A percentile compares a stretch with the other conserved stretches of the same genome.
phyloP scores from a whole-genome alignment of 2,329 filamentous ascomycete species.

The Boeremia lycopersici region DNA sequence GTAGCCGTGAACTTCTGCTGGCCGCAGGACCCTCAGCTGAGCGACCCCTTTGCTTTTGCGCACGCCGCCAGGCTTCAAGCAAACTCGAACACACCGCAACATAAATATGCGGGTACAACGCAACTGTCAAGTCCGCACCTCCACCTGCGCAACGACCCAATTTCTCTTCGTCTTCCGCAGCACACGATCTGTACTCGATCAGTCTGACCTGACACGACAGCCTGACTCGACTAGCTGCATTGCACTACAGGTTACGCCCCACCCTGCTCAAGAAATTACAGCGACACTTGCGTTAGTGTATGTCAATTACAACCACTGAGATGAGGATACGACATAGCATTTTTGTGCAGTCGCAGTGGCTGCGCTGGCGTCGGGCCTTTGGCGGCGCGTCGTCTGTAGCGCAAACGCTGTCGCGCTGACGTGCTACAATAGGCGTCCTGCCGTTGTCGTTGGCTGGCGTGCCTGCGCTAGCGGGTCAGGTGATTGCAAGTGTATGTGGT shows the following conservation, averaged over 20 bases:
- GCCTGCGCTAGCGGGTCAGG: constrained; percentile 18
- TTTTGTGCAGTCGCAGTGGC: constrained; percentile 2
- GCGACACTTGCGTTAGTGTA: constrained; percentile 8
- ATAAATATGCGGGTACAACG: constrained; percentile 8
- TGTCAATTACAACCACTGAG: constrained; percentile 10
- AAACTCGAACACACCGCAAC: background rate
- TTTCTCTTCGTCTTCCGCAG: constrained; percentile 7
- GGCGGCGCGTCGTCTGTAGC: constrained; percentile 15
- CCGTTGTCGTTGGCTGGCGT: constrained; percentile 16
- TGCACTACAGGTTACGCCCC: constrained; percentile 1
- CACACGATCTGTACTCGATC: constrained; percentile 15
- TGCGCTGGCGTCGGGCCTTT: constrained; percentile 13
- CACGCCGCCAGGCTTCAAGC: background rate
- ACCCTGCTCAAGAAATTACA: background rate
- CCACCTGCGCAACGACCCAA: background rate
- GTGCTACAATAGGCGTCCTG: constrained; percentile 14
- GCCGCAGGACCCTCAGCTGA: constrained; percentile 8
- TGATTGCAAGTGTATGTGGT: constrained; percentile 18
- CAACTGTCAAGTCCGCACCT: constrained; percentile 4
- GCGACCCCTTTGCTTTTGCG: background rate
- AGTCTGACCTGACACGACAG: background rate
- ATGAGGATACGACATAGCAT: background rate
- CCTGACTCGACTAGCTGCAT: constrained; percentile 5
- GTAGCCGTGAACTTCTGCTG: constrained; percentile 16
- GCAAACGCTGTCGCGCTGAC: constrained; percentile 12